These are phyloP conservation scores for Arachis hypogaea DNA, from an alignment of 306 rosid genomes.

Conservation along the genomic window DNA sequence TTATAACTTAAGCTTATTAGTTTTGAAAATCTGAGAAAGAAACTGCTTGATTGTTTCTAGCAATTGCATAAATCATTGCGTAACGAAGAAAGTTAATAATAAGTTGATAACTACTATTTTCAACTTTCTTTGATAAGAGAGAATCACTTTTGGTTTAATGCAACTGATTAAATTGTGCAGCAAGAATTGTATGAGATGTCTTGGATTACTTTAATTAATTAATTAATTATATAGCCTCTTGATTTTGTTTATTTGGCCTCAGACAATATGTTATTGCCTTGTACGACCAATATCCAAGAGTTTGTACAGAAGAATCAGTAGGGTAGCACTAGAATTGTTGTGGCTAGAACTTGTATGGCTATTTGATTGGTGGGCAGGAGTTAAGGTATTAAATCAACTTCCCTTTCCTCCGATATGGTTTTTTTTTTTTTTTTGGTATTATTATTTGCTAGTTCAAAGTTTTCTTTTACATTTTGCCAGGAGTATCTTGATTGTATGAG, in stretches of 20 bases:
- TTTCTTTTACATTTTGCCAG: conserved; percentile 25
- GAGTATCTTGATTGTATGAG: neutral
- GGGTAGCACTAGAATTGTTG: conserved; percentile 64
- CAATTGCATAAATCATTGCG: neutral
- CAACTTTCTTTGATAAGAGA: neutral
- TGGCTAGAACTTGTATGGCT: conserved; percentile 84
- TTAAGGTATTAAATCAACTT: conserved; percentile 53
- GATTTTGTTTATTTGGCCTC: conserved; percentile 27
- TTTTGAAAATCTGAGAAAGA: neutral
- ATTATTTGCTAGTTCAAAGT: conserved; percentile 7
- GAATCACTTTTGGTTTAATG: too few relatives aligned
- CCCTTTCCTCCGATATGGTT: conserved; percentile 9
- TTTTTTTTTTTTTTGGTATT: neutral
- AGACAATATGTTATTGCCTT: conserved; percentile 67
- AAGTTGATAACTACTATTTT: neutral
- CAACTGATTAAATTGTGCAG: neutral
- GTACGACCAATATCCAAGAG: conserved; percentile 70
- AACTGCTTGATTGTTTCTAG: neutral
- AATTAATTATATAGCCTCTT: conserved; percentile 3
- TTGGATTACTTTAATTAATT: conserved; percentile 1
- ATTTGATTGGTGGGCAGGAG: conserved; percentile 90
- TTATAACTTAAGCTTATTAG: neutral
- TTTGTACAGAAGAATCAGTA: conserved; percentile 63
- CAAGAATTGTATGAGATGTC: neutral
- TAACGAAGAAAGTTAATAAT: neutral